These are phyloP conservation scores for Colletotrichum noveboracense DNA, from an alignment of 2,329 filamentous ascomycete species.

Conservation along the genomic window DNA sequence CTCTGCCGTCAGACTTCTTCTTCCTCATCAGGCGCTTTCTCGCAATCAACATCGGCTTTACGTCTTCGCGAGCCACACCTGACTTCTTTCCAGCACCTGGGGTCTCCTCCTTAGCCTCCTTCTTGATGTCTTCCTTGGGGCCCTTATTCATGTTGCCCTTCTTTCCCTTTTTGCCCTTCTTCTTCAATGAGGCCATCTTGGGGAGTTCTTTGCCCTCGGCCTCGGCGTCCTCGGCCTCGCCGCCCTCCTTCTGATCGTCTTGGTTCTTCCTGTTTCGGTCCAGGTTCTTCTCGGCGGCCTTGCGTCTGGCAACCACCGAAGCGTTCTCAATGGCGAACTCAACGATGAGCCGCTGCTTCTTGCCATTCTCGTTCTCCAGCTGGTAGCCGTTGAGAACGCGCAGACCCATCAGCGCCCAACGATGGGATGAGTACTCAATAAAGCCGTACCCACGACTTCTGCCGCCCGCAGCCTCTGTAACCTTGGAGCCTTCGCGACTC, in stretches of 20 bases:
- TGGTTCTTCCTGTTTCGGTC: conserved; percentile 27
- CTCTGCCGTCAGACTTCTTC: conserved; percentile 58
- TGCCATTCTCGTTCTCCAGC: conserved; percentile 67
- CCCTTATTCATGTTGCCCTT: conserved; percentile 30
- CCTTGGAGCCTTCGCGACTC: conserved; percentile 82
- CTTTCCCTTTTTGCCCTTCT: conserved; percentile 37
- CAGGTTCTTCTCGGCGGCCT: conserved; percentile 37
- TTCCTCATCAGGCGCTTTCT: conserved; percentile 83
- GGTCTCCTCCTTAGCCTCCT: conserved; percentile 35
- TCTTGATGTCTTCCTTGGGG: conserved; percentile 37
- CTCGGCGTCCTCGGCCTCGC: conserved; percentile 32
- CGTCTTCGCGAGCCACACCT: conserved; percentile 30
- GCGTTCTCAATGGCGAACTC: conserved; percentile 99
- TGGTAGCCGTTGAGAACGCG: conserved; percentile 88
- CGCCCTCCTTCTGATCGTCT: conserved; percentile 34
- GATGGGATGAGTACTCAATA: conserved; percentile 93
- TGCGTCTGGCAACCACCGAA: conserved; percentile 84
- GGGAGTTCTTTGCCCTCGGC: conserved; percentile 31
- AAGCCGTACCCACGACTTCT: conserved; percentile 95
- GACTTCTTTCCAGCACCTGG: conserved; percentile 1
- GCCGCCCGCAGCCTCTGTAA: conserved; percentile 77
- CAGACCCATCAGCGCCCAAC: conserved; percentile 92
- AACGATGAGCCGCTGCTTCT: conserved; percentile 88
- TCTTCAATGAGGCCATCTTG: conserved; percentile 36
- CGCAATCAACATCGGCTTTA: conserved; percentile 79